phyloP scores from a whole-genome alignment of 2,329 filamentous ascomycete species.

The Lachnellula arida region DNA sequence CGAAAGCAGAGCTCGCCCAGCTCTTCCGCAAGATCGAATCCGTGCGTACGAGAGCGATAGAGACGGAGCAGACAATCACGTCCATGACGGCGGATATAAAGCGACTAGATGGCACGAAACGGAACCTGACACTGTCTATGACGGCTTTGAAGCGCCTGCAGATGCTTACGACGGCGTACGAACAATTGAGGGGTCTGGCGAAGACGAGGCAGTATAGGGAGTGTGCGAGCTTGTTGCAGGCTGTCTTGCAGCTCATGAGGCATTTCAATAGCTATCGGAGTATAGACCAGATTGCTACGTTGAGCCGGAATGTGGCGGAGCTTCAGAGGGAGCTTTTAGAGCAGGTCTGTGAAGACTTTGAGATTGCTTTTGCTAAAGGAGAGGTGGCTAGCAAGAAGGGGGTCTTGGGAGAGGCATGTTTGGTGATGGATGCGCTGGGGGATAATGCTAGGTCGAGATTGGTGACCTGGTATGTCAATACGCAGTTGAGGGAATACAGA shows the following conservation, averaged over 20 bases:
- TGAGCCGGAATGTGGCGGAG: conserved; percentile 89
- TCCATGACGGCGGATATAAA: conserved; percentile 99
- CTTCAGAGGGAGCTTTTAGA: conserved; percentile 88
- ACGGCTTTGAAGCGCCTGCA: conserved; percentile 94
- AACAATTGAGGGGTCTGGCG: conserved; percentile 80
- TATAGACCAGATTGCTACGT: conserved; percentile 93
- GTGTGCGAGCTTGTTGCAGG: conserved; percentile 88
- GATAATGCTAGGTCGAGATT: conserved; percentile 78
- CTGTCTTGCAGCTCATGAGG: conserved; percentile 94
- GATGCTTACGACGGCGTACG: conserved; percentile 99
- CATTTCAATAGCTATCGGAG: conserved; percentile 98
- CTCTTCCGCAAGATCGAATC: conserved; percentile 94
- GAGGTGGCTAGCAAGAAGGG: conserved; percentile 68
- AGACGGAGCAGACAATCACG: conserved; percentile 93
- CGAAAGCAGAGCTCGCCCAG: conserved; percentile 81
- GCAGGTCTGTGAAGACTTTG: conserved; percentile 99
- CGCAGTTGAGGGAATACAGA: conserved; percentile 88
- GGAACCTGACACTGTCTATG: conserved; percentile 95
- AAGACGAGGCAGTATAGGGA: conserved; percentile 89
- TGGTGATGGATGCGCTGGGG: conserved; percentile 91
- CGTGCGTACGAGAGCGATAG: conserved; percentile 80
- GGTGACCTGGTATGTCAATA: conserved; percentile 97
- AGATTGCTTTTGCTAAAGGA: conserved; percentile 85
- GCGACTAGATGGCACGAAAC: conserved; percentile 91
- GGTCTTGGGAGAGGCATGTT: conserved; percentile 78